Evolutionary conservation across 176 grass and related monocot genomes (phyloP).

Genomic region (Alopecurus myosuroides): DNA sequence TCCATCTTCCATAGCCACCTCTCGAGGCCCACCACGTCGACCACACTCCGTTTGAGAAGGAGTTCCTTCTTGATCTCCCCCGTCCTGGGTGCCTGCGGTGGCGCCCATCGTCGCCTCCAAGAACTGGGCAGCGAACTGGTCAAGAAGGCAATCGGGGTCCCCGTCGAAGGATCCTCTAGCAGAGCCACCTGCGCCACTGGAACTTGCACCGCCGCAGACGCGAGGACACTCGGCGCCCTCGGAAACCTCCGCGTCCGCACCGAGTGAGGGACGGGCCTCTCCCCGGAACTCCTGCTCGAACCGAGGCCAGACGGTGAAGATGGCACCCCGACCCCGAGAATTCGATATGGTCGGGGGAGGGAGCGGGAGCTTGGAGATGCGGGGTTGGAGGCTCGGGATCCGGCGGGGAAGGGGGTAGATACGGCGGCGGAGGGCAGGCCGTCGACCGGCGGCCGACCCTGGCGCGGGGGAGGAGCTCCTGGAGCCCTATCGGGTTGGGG

Average conservation of each 20-base stretch:
- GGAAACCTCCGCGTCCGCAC: constrained; percentile 12
- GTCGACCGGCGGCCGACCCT: too few species aligned
- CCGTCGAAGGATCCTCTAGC: too few species aligned
- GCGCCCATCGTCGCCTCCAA: constrained; percentile 20
- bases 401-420: too few species aligned
- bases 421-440: too few species aligned
- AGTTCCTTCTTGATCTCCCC: constrained; percentile 30
- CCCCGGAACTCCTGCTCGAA: not conserved
- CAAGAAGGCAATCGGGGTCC: not conserved
- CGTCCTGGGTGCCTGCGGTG: not conserved
- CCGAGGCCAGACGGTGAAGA: not conserved
- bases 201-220: not conserved
- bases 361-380: too few species aligned
- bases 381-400: too few species aligned
- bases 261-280: not conserved
- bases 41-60: not conserved
- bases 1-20: constrained; percentile 28
- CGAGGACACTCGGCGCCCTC: not conserved
- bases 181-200: not conserved
- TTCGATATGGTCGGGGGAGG: not conserved
- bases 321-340: not conserved
- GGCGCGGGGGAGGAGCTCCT: too few species aligned
- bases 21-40: constrained; percentile 32
- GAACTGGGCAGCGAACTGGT: not conserved
- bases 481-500: too few species aligned